Evolutionary conservation across 2,329 filamentous ascomycete genomes (phyloP).

Genomic region (Penicillium thymicola): DNA sequence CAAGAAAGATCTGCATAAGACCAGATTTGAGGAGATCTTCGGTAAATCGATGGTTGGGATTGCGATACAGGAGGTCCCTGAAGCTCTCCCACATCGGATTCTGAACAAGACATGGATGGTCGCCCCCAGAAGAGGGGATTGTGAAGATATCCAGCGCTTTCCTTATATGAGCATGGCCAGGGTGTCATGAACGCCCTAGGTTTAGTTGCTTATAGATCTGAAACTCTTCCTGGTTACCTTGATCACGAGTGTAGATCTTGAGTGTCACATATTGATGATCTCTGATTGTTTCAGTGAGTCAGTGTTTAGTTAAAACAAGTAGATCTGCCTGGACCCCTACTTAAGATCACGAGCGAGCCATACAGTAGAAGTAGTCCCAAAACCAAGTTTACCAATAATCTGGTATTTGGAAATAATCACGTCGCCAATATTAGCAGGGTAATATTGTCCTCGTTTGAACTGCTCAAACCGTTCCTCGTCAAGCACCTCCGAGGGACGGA

Average conservation of each 20-base stretch:
- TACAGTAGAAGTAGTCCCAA: conserved; percentile 27
- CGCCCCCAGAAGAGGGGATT: conserved; percentile 24
- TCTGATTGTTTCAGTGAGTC: conserved; percentile 16
- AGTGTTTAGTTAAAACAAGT: conserved; percentile 7
- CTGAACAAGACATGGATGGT: conserved; percentile 32
- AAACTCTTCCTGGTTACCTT: conserved; percentile 20
- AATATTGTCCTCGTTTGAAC: too few relatives aligned
- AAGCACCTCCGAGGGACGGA: too few relatives aligned
- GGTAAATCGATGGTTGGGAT: conserved; percentile 38
- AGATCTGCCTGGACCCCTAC: conserved; percentile 13
- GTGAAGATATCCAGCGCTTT: conserved; percentile 32
- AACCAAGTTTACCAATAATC: conserved; percentile 32
- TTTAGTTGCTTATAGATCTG: conserved; percentile 29
- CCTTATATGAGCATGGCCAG: conserved; percentile 30
- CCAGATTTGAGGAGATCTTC: conserved; percentile 38
- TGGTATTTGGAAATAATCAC: conserved; percentile 17
- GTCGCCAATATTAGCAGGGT: too few relatives aligned
- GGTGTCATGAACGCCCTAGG: conserved; percentile 24
- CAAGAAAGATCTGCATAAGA: conserved; percentile 40
- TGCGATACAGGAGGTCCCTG: conserved; percentile 37
- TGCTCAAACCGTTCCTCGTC: too few relatives aligned
- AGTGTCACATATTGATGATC: conserved; percentile 23
- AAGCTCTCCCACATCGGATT: conserved; percentile 42
- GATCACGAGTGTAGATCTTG: conserved; percentile 25
- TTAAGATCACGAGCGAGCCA: conserved; percentile 32